Base-by-base conservation (phyloP, 495 filamentous ascomycete genomes). In the Neurospora sp. region DNA sequence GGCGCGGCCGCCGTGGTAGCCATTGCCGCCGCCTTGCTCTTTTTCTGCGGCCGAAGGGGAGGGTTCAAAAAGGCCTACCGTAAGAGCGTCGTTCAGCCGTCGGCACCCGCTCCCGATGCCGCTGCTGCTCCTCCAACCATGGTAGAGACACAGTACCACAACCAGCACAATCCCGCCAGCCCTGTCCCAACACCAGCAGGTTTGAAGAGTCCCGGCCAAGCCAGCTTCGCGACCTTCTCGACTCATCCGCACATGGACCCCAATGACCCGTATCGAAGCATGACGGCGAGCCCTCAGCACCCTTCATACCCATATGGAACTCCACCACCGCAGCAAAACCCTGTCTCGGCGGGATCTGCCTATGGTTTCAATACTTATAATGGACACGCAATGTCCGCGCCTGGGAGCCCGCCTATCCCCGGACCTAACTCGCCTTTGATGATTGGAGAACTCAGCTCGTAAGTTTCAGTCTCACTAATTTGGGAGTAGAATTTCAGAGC, bases 21-120 rank as follows among this genome's bases (percentile, higher is more conserved):
- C 18, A 71, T 85, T 18, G 78, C 77, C 8, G 82, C 75, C 0
- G 81, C 78, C 10, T 59, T 87, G 18, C 62, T 87, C 38, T 86
- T 82, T 69, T 72, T 84, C 48, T 84, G 83, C 70, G 85, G 86
- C 3, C 79, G 83, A 9, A 78, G 79, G 10, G 81, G 82, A 10
- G 80, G 79, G 0, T 78, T 82, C 31, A 75, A 83, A 38, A 78
- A 78, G 31, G 80, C 81, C 16, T 76, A 80, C 44, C 76, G 78
- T 39, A 77, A 77, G 74, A 74, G 62, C 37, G 39, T 31, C 46
- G 4, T 41, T 10, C 59, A 37, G 38, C 69, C 41, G 16, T 8
- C 35, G 18, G 10, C 69, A 10, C 0, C 18, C 8, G 18, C 69
- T 7, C 12, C 69, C 1, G 72, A n/a, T 69, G 39, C 37, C n/a